These are phyloP conservation scores for Nigrograna mackinnonii DNA, from an alignment of 2,329 filamentous ascomycete genomes.

Conservation along the genomic window DNA sequence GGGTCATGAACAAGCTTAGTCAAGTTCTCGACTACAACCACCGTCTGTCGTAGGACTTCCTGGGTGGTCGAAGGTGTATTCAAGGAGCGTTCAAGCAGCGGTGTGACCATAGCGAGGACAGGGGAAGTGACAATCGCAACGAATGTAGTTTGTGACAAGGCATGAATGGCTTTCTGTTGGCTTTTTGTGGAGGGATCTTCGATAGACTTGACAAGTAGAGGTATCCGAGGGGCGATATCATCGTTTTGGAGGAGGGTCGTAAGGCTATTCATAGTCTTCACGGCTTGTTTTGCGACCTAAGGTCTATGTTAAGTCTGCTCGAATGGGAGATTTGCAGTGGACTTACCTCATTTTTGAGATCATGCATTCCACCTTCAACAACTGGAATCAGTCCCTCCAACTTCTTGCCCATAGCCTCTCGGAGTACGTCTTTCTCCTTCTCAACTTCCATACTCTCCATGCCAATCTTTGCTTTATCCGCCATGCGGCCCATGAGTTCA, in stretches of 20 bases:
- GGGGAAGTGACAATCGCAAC: slow-evolving; percentile 95
- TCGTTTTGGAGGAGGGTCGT: slow-evolving; percentile 93
- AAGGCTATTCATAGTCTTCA: slow-evolving; percentile 87
- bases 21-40: slow-evolving; percentile 96
- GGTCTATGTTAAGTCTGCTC: slow-evolving; percentile 13
- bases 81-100: slow-evolving; percentile 89
- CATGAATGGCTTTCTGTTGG: slow-evolving; percentile 94
- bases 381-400: slow-evolving; percentile 87
- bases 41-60: slow-evolving; percentile 92
- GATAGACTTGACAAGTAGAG: slow-evolving; percentile 91
- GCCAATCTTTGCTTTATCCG: slow-evolving; percentile 88
- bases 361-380: slow-evolving; percentile 93
- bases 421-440: slow-evolving; percentile 82
- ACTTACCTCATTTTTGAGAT: slow-evolving; percentile 76
- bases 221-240: slow-evolving; percentile 90
- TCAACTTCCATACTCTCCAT: slow-evolving; percentile 85
- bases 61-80: slow-evolving; percentile 90
- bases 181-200: slow-evolving; percentile 88
- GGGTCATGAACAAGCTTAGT: slow-evolving; percentile 97
- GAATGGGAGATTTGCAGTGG: slow-evolving; percentile 43
- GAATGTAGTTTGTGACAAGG: slow-evolving; percentile 96
- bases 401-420: slow-evolving; percentile 87
- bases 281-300: slow-evolving; percentile 75
- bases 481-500: slow-evolving; percentile 87
- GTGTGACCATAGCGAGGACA: slow-evolving; percentile 90